Base-by-base conservation (phyloP, 768 basidiomycete species). In the Kwoniella sp. region DNA sequence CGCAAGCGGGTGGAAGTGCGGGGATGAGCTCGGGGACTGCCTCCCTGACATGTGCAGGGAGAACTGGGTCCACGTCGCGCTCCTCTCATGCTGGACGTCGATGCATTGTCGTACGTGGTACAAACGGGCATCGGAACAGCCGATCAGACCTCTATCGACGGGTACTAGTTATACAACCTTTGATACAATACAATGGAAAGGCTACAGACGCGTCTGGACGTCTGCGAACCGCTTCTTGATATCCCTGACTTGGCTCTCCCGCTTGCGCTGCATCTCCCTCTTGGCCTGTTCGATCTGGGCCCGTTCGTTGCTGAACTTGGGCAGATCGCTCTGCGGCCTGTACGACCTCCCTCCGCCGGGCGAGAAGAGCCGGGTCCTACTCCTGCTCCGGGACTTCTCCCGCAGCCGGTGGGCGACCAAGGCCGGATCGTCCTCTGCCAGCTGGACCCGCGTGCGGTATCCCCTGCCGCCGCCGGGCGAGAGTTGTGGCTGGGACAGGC, bases 1-100 rank as follows among this genome's bases (percentile, higher is more conserved):
- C 89, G 90, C 45, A 57, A 64, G 56, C 38, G 57, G 37, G 45
- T 61, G 12, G 60, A 59, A 25, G 59, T 68, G n/a, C 57, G 55
- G 38, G 62, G 43, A 22, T 66, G 46, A 34, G n/a, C 12, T 5
- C 37, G 11, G 5, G 37, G n/a, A n/a, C n/a, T n/a, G n/a, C n/a
- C n/a, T n/a, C n/a, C n/a, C n/a, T n/a, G n/a, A n/a, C n/a, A n/a
- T n/a, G n/a, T n/a, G n/a, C n/a, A n/a, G n/a, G n/a, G n/a, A n/a
- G n/a, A n/a, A n/a, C n/a, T n/a, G n/a, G n/a, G n/a, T n/a, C n/a
- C n/a, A n/a, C n/a, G n/a, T n/a, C n/a, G n/a, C n/a, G n/a, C n/a
- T n/a, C n/a, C n/a, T n/a, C n/a, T n/a, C n/a, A n/a, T n/a, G n/a
- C n/a, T n/a, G n/a, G n/a, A n/a, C n/a, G n/a, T n/a, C n/a, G n/a